Base-by-base conservation (phyloP, 148 eudicot genomes). In the Cornus florida region DNA sequence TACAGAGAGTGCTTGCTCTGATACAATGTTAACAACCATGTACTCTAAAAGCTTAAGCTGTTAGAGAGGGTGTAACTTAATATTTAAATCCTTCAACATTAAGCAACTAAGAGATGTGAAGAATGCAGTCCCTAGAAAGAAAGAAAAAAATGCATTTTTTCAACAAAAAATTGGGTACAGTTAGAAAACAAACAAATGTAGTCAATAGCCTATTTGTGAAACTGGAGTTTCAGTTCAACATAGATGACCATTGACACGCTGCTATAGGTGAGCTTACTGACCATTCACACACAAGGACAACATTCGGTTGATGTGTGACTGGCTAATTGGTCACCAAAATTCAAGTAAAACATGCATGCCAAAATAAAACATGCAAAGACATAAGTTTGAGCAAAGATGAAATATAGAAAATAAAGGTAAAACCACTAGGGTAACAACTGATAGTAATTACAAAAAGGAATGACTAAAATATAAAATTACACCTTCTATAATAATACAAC, bases 281-380 rank as follows among this genome's bases (percentile, higher is more conserved):
- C 89, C 94, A 89, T 38, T 84, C 90, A 85, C 88, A 89, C 82
- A 81, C 24, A 74, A 74, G 12, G 72, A 83, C 82, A 88, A 80
- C 78, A 83, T 75, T 56, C 10, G 72, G 78, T 79, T 82, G 81
- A 81, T 62, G 81, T 85, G 84, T 85, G 91, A 87, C 79, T 80
- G 91, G 93, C 93, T 88, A 90, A 88, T 90, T 86, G 59, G 84
- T 80, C 86, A 85, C 93, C 93, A 80, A n/a, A 77, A 39, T 35
- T 17, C 39, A 41, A n/a, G 70, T 16, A 69, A 69, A 57, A 64
- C 12, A 31, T 28, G 43, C 57, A 64, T n/a, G 59, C 48, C 48
- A n/a, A 62, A 62, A 62, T 17, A 19, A n/a, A 62, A 62, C 20
- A 62, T 17, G 24, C 59, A 53, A 62, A 19, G 9, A 62, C 7